These are phyloP conservation scores for Theobroma grandiflorum DNA, from an alignment of 441 rosid genomes.

Conservation along the genomic window DNA sequence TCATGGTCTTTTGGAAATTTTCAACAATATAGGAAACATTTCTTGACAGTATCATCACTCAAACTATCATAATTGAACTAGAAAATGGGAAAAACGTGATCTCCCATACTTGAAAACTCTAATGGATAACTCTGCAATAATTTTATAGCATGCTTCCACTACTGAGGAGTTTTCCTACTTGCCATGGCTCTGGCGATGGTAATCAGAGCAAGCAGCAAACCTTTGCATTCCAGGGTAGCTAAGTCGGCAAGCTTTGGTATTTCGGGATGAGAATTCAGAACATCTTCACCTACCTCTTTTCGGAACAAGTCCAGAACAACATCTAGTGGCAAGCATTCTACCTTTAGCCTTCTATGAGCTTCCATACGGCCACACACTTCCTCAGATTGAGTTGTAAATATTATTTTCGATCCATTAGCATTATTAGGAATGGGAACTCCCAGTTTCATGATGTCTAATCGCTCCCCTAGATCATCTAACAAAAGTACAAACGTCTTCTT, in stretches of 20 bases:
- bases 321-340: slow-evolving; percentile 20
- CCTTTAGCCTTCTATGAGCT: not conserved
- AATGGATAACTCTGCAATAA: not conserved
- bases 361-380: slow-evolving; percentile 28
- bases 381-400: slow-evolving; percentile 28
- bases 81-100: not conserved
- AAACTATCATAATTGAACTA: slow-evolving; percentile 32
- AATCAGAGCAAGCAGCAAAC: slow-evolving; percentile 30
- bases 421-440: slow-evolving; percentile 22
- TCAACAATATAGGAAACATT: slow-evolving; percentile 34
- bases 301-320: slow-evolving; percentile 29
- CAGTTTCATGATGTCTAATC: not conserved
- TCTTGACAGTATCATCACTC: not conserved
- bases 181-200: slow-evolving; percentile 26
- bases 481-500: slow-evolving; percentile 28
- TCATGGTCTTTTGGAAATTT: not conserved
- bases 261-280: slow-evolving; percentile 1
- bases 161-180: not conserved
- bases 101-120: slow-evolving; percentile 6
- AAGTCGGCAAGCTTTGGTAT: slow-evolving; percentile 25
- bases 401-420: no score
- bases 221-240: not conserved
- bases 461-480: slow-evolving; percentile 34
- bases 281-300: not conserved
- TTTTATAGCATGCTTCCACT: slow-evolving; percentile 8